Evolutionary conservation across 2,329 filamentous ascomycete genomes (phyloP), one percentile per base, ranked within the genome.

Genomic region (Colletotrichum eremochloae): DNA sequence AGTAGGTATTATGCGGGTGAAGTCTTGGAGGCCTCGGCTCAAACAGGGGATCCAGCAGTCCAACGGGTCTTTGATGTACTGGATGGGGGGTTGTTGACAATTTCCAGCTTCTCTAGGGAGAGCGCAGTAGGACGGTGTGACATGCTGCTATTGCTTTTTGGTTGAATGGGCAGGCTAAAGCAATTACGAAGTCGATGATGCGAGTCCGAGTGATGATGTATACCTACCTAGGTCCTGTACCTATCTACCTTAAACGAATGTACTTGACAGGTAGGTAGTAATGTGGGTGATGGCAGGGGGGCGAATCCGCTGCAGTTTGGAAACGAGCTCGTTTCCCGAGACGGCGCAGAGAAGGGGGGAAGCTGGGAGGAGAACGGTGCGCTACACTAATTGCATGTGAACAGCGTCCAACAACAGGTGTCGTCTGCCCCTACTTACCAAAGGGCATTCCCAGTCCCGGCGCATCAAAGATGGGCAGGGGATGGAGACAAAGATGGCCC

Each of bases 401-500:
- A 72, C 53, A 60, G 20, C 20, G 15, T 29, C 63, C 52, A 20
- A 12, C 53, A 46, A 36, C 33, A 18, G 42, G 11, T 33, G 33
- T 5, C 42, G 48, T 36, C 18, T 46, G 44, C n/a, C 44, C 18
- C 42, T 44, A 44, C 42, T 12, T 44, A 40, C 24, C 31, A 24
- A 29, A 33, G 14, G 57, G 57, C 57, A 52, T 15, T 18, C 52
- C 29, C 14, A 36, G 7, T 12, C 52, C 52, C 3, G 58, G 20
- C 38, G 33, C 33, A 52, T 40, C 18, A n/a, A 20, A 29, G 61
- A 52, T 18, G 33, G 53, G 53, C 60, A 56, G 66, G 69, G 69
- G 64, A 72, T 65, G 69, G 69, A 63, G 60, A 52, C 38, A 56
- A 52, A 64, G 60, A 69, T 69, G 66, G 33, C 60, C 69, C 69